These are phyloP conservation scores for Trametes sp. DNA, from an alignment of 1,284 basidiomycete genomes.

Conservation along the genomic window DNA sequence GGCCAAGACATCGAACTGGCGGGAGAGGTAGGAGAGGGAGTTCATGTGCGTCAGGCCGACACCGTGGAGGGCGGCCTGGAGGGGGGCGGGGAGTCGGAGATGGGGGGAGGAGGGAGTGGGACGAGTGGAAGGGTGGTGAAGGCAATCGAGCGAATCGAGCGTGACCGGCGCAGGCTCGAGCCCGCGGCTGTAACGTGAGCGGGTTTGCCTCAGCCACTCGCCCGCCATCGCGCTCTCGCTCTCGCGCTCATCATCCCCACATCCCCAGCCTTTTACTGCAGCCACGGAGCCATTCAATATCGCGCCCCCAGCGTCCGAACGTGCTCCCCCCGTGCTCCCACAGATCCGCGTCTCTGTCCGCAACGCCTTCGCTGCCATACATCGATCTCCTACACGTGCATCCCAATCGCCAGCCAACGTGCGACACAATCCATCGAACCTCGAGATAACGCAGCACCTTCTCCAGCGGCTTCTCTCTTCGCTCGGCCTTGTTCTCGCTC, in stretches of 20 bases:
- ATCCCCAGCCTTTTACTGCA: constrained; percentile 14
- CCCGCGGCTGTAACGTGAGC: constrained; percentile 25
- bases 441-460: constrained; percentile 20
- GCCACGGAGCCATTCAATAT: neutral
- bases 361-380: neutral
- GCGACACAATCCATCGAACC: constrained; percentile 20
- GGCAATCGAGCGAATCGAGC: constrained; percentile 23
- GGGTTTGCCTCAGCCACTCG: constrained; percentile 23
- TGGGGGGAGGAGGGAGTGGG: constrained; percentile 5
- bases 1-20: constrained; percentile 46
- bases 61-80: constrained; percentile 33
- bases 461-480: constrained; percentile 8
- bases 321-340: constrained; percentile 5
- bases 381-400: constrained; percentile 30
- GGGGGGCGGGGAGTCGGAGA: constrained; percentile 28
- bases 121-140: constrained; percentile 21
- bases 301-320: constrained; percentile 2
- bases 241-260: neutral
- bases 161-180: constrained; percentile 11
- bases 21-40: constrained; percentile 45
- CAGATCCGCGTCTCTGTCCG: neutral
- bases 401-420: constrained; percentile 28
- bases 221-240: constrained; percentile 8
- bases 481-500: constrained; percentile 11
- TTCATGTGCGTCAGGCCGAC: constrained; percentile 42